Percentiles rank a stretch among this genome's conserved stretches.
Conservation (phyloP, 1,139 yeast genomes). For the Kluyveromyces marxianus region DNA sequence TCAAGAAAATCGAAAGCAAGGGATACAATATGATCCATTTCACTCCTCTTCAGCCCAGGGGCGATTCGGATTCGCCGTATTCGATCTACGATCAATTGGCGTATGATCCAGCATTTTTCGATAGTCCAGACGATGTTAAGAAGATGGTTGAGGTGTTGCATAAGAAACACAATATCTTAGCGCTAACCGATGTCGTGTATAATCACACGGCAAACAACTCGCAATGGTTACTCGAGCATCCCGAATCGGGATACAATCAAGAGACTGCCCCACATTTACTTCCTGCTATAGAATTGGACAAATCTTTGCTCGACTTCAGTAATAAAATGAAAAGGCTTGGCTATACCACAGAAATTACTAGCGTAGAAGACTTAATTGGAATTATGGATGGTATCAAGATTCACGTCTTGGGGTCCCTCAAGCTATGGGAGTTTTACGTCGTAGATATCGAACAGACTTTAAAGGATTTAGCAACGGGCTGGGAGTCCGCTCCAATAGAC, state of each 20-base stretch:
- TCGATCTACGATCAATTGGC: slow-evolving; percentile 78
- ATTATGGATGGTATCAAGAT: slow-evolving; percentile 60
- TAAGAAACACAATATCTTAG: slow-evolving; percentile 50
- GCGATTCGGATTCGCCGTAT: slow-evolving; percentile 86
- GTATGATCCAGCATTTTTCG: slow-evolving; percentile 64
- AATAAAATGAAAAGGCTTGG: slow-evolving; percentile 45
- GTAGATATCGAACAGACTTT: slow-evolving; percentile 44
- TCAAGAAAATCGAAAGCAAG: slow-evolving; percentile 54
- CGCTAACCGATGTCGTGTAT: slow-evolving; percentile 87
- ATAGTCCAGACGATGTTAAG: slow-evolving; percentile 40
- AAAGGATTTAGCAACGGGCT: slow-evolving; percentile 17
- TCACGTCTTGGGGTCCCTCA: slow-evolving; percentile 58
- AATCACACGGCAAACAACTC: slow-evolving; percentile 94
- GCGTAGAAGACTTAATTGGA: slow-evolving; percentile 45
- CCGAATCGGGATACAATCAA: slow-evolving; percentile 83
- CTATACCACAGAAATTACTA: slow-evolving; percentile 48
- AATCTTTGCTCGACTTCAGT: slow-evolving; percentile 57
- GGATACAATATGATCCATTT: slow-evolving; percentile 95
- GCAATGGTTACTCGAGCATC: slow-evolving; percentile 73
- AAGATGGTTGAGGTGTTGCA: slow-evolving; percentile 44
- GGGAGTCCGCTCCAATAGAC: slow-evolving; percentile 16
- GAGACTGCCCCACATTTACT: slow-evolving; percentile 83
- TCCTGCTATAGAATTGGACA: slow-evolving; percentile 81
- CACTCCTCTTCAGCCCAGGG: slow-evolving; percentile 86
- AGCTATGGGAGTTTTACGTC: slow-evolving; percentile 85